Evolutionary conservation across 805 yeast species (phyloP).

Genomic region (Candida multigemmis): DNA sequence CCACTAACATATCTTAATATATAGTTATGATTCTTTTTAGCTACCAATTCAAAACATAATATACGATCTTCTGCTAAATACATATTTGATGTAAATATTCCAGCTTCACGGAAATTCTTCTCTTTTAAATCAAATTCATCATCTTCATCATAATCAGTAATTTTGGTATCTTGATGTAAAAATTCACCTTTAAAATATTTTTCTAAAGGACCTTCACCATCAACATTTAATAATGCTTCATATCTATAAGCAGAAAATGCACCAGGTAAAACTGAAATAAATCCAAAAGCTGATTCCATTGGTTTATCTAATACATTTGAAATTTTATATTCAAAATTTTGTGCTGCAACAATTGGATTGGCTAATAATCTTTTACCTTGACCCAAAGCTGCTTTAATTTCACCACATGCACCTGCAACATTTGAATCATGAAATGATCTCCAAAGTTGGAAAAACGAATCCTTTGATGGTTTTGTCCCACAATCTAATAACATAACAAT

Average conservation of each 20-base stretch:
- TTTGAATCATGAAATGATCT: constrained; percentile 68
- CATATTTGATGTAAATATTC: constrained; percentile 92
- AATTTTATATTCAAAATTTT: constrained; percentile 93
- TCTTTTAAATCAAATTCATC: constrained; percentile 33
- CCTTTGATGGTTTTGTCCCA: constrained; percentile 84
- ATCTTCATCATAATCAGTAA: constrained; percentile 22
- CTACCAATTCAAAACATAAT: constrained; percentile 90
- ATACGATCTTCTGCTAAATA: constrained; percentile 95
- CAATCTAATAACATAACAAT: constrained; percentile 84
- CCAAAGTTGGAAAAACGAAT: constrained; percentile 86
- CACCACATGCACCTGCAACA: constrained; percentile 98
- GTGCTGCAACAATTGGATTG: constrained; percentile 92
- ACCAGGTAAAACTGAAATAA: constrained; percentile 90
- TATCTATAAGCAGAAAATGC: constrained; percentile 94
- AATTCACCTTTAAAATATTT: constrained; percentile 92
- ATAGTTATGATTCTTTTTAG: constrained; percentile 69
- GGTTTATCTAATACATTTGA: constrained; percentile 94
- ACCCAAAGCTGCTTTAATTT: constrained; percentile 82
- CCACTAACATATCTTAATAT: constrained; percentile 75
- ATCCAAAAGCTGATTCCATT: constrained; percentile 90
- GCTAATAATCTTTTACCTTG: constrained; percentile 36
- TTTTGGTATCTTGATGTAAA: constrained; percentile 52
- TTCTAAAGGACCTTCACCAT: constrained; percentile 79
- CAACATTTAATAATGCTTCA: constrained; percentile 59
- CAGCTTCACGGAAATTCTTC: constrained; percentile 34